Evolutionary conservation across 2,329 filamentous ascomycete genomes (phyloP), one percentile per base, ranked within the genome.

Genomic region (Cladobotryum protrusum): DNA sequence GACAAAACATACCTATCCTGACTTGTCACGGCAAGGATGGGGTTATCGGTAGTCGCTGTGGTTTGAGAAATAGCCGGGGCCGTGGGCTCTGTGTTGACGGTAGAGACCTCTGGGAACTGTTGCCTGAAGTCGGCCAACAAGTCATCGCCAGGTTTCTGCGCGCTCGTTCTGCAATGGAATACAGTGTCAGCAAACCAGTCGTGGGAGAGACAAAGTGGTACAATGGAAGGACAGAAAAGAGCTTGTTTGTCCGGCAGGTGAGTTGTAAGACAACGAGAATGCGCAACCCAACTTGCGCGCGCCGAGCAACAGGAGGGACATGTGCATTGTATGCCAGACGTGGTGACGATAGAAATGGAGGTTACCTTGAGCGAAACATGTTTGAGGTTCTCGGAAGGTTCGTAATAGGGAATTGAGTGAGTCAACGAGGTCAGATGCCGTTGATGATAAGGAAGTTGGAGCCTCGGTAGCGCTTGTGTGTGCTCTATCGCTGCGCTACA

Each of bases 61-160:
- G 63, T 61, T 53, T 66, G 64, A 17, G 61, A 59, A 61, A 61
- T 71, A 62, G 58, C 66, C 60, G 58, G 72, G 61, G 60, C 59
- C 33, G 76, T 67, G 48, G 75, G 61, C 51, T 71, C 64, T 47
- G 76, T 66, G 58, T 73, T 73, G 52, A 77, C 74, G 47, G 78
- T 72, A 50, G 78, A 73, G 54, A 95, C 74, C 60, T 91, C 82
- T 43, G 89, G 86, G 63, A 95, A 96, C 58, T 82, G 84, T 62
- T 87, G 82, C 66, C 87, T 87, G 72, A 95, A 95, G 66, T 81
- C 83, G 69, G 82, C 82, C 66, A 91, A 83, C 62, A 95, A 78
- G 61, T 90, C 87, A 64, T 90, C 86, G 66, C 81, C 83, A 50
- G 89, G 89, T 72, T 93, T 95, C 69, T 89, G 87, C 50, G 86